These are phyloP conservation scores for Murraya paniculata DNA, from an alignment of 345 rosid species.

Conservation along the genomic window DNA sequence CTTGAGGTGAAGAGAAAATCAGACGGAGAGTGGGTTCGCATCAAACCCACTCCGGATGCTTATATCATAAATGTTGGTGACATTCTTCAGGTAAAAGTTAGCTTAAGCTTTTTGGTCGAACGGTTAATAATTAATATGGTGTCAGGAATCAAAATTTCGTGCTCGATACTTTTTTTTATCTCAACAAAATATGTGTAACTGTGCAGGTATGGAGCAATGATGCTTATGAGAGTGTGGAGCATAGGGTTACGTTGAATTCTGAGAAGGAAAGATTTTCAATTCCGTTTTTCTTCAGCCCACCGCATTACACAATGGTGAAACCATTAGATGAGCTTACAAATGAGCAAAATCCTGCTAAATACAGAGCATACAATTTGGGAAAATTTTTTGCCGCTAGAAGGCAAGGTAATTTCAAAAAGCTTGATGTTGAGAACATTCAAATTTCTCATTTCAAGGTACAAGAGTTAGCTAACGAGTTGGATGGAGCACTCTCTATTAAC, in stretches of 20 bases:
- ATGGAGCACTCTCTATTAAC: neutral
- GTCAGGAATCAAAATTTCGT: neutral
- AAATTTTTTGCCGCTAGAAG: conserved; percentile 30
- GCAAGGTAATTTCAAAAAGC: conserved; percentile 42
- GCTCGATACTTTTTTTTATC: neutral
- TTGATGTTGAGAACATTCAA: conserved; percentile 40
- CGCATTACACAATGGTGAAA: conserved; percentile 27
- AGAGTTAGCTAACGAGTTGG: neutral
- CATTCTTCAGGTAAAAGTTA: conserved; percentile 24
- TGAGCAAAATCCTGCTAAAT: conserved; percentile 34
- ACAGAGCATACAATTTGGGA: conserved; percentile 41
- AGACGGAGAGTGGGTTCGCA: conserved; percentile 31
- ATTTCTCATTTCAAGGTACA: conserved; percentile 32
- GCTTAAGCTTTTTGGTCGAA: neutral
- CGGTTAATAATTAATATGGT: neutral
- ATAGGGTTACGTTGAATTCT: conserved; percentile 41
- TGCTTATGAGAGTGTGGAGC: conserved; percentile 45
- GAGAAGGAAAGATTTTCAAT: conserved; percentile 45
- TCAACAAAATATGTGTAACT: neutral
- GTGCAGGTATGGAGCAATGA: conserved; percentile 56
- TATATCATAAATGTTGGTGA: conserved; percentile 14
- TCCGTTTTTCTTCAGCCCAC: conserved; percentile 41
- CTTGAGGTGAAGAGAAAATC: conserved; percentile 33
- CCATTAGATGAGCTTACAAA: conserved; percentile 15
- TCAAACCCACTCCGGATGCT: conserved; percentile 18